A percentile compares a stretch with the other conserved stretches of the same genome.
Evolutionary conservation across 352 stramenopile species (phyloP).

Genomic region (Phytophthora litchii): DNA sequence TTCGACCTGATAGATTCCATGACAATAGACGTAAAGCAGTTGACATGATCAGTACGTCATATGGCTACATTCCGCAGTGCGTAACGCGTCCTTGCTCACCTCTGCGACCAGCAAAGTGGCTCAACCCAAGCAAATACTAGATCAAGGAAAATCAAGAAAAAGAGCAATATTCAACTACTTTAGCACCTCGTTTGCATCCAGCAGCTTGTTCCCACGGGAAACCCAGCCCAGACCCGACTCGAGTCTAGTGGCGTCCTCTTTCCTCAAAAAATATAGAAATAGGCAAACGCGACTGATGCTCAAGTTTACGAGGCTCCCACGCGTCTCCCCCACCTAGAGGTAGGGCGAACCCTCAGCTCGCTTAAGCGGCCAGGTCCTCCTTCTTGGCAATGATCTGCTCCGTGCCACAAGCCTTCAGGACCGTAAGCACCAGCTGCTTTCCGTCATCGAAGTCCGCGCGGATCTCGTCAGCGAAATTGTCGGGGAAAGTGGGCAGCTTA

Average conservation of each 20-base stretch:
- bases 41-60: slow-evolving; percentile 2
- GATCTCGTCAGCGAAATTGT: slow-evolving; percentile 97
- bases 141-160: slow-evolving; percentile 32
- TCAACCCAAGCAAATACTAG: not conserved
- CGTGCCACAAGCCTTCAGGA: slow-evolving; percentile 97
- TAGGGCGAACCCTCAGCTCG: slow-evolving; percentile 23
- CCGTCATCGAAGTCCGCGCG: slow-evolving; percentile 95
- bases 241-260: slow-evolving; percentile 23
- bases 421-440: slow-evolving; percentile 96
- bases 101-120: not conserved
- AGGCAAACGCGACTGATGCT: slow-evolving; percentile 53
- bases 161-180: slow-evolving; percentile 51
- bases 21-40: no score
- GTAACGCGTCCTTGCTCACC: not conserved
- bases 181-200: slow-evolving; percentile 39
- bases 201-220: slow-evolving; percentile 37
- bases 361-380: slow-evolving; percentile 83
- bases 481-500: slow-evolving; percentile 96
- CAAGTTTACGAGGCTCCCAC: slow-evolving; percentile 35
- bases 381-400: slow-evolving; percentile 99
- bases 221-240: slow-evolving; percentile 20
- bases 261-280: slow-evolving; percentile 54
- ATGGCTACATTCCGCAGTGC: slow-evolving; percentile 18
- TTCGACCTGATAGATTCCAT: slow-evolving; percentile 15
- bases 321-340: slow-evolving; percentile 25